Base-by-base conservation (phyloP, 2,329 filamentous ascomycete genomes). In the Penicillium psychrosexuale region DNA sequence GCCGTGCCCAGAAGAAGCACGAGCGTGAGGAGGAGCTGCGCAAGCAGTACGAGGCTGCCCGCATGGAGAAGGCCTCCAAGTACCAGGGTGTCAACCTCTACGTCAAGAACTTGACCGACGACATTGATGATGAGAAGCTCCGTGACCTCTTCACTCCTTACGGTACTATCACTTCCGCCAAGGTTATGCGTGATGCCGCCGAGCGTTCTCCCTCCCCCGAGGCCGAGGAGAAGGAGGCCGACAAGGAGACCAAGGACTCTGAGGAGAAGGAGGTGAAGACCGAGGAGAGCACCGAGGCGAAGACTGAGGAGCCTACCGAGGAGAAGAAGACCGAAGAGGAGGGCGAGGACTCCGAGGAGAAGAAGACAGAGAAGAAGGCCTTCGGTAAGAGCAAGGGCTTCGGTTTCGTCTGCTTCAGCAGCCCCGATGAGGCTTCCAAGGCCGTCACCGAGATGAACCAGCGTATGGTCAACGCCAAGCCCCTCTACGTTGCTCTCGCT, bases 371-470 rank as follows among this genome's bases (percentile, higher is more conserved):
- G 69, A 85, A 85, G 79, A 84, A 83, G 75, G 73, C 80, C 49
- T 83, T 96, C 58, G 94, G 94, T 75, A 97, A 97, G 89, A 96
- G 91, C 88, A 99, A 97, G 84, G 94, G 94, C 75, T 99, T 99
- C 75, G 94, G 94, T 69, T 99, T 99, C 77, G 94, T 99, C 72
- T 99, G 94, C 89, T 99, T 99, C 83, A 94, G 90, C 84, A 97
- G 96, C 83, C 92, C 94, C 58, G 94, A 99, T 70, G 94, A 99
- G 76, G 94, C 94, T 64, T 97, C 93, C 80, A 97, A 97, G 86
- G 94, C 94, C 63, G 93, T 99, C 62, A 91, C 92, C 58, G 94
- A 99, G 78, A 97, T 97, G 91, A 99, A 99, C 83, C 93, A 97
- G 83, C 91, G 94, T 77, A 99, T 99, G 94, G 83, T 97, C 66